Percentiles rank a stretch among this genome's conserved stretches.
Evolutionary conservation across 306 rosid genomes (phyloP).

Genomic region (Cajanus cajan): DNA sequence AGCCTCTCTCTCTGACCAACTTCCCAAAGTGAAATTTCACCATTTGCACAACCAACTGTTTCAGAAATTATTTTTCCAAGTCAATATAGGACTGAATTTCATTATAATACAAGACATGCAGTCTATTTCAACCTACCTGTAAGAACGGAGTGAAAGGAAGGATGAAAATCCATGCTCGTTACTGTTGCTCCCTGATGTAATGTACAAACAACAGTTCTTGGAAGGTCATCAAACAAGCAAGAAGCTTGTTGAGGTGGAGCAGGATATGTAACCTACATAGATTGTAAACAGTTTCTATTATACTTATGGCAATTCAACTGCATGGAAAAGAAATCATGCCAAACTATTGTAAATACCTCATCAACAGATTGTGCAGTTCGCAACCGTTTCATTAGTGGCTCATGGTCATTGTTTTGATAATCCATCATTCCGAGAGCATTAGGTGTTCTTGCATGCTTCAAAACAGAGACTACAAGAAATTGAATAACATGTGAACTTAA

Average conservation of each 20-base stretch:
- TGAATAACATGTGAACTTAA: slow-evolving; percentile 13
- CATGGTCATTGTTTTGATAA: slow-evolving; percentile 42
- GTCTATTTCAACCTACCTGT: slow-evolving; percentile 43
- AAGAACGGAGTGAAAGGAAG: slow-evolving; percentile 51
- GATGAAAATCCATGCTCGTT: slow-evolving; percentile 64
- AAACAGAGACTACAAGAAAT: slow-evolving; percentile 41
- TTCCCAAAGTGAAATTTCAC: slow-evolving; percentile 67
- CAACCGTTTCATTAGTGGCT: slow-evolving; percentile 52
- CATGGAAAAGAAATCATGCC: slow-evolving; percentile 24
- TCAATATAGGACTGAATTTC: not conserved
- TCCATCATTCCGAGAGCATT: slow-evolving; percentile 55
- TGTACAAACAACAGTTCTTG: slow-evolving; percentile 42
- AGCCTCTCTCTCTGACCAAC: slow-evolving; percentile 43
- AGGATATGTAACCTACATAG: slow-evolving; percentile 43
- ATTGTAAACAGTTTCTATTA: slow-evolving; percentile 11
- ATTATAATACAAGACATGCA: not conserved
- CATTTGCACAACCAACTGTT: slow-evolving; percentile 60
- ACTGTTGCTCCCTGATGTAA: slow-evolving; percentile 47
- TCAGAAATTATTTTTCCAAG: slow-evolving; percentile 27
- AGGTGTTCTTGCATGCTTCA: slow-evolving; percentile 56
- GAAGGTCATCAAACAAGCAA: slow-evolving; percentile 45
- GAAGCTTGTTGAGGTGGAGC: slow-evolving; percentile 33
- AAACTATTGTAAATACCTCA: slow-evolving; percentile 41
- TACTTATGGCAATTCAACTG: not conserved
- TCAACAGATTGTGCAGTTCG: slow-evolving; percentile 52